Evolutionary conservation across 257 asterid species (phyloP).

Genomic region (Paulownia fortunei): DNA sequence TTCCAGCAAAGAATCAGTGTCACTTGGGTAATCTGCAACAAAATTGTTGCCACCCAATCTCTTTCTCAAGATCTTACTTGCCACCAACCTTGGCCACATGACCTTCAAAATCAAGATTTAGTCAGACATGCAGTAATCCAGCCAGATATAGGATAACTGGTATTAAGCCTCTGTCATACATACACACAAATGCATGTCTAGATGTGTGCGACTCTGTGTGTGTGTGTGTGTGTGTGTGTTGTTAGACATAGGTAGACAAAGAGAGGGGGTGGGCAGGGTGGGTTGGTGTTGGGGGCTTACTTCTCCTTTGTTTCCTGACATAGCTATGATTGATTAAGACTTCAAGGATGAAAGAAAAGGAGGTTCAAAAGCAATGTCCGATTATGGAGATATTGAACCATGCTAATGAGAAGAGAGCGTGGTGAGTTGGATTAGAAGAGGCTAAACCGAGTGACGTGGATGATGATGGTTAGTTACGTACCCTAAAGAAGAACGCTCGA

Average conservation of each 20-base stretch:
- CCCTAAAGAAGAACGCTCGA: background rate
- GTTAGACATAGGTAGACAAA: background rate
- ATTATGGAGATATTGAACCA: conserved; percentile 3
- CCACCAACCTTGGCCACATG: conserved; percentile 74
- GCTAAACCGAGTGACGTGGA: conserved; percentile 8
- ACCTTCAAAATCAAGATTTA: conserved; percentile 35
- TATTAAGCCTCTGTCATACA: background rate
- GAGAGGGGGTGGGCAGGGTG: no score
- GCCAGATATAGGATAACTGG: background rate
- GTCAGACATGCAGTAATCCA: background rate
- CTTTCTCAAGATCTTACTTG: conserved; percentile 56
- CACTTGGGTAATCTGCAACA: conserved; percentile 55
- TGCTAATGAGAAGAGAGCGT: background rate
- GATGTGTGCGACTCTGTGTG: no score
- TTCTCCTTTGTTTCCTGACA: conserved; percentile 49
- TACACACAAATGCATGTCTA: background rate
- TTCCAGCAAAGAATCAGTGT: conserved; percentile 30
- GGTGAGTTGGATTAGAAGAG: conserved; percentile 39
- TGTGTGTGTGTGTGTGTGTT: background rate
- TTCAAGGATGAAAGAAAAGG: background rate
- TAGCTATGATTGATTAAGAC: conserved; percentile 24
- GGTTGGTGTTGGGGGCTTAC: conserved; percentile 41
- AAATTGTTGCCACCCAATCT: conserved; percentile 57
- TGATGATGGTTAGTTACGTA: conserved; percentile 17
- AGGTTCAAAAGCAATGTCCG: conserved; percentile 2